A percentile compares a stretch with the other conserved stretches of the same genome.
These are phyloP conservation scores for Aleurites moluccanus DNA, from an alignment of 441 rosid species.

Conservation along the genomic window DNA sequence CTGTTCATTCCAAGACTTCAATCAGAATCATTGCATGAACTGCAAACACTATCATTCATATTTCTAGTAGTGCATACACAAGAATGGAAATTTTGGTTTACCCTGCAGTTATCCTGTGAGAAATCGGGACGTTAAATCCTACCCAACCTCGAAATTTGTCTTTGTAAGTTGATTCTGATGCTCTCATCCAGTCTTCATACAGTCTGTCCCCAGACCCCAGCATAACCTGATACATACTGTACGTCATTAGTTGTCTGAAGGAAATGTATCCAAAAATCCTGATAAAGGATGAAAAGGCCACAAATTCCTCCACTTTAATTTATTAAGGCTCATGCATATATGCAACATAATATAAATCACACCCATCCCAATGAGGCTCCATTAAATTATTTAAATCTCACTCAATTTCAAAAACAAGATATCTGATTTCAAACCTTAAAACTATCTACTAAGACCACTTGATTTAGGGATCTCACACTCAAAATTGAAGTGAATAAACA, in stretches of 20 bases:
- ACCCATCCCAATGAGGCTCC: background rate
- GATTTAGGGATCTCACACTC: background rate
- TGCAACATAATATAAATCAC: background rate
- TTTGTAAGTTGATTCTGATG: conserved; percentile 55
- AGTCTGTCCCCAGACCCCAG: conserved; percentile 83
- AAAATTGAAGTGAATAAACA: background rate
- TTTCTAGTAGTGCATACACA: conserved; percentile 11
- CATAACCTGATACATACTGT: conserved; percentile 62
- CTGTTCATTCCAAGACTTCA: conserved; percentile 46
- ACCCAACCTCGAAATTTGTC: conserved; percentile 97
- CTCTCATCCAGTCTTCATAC: conserved; percentile 88
- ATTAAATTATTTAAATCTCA: background rate
- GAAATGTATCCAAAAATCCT: background rate
- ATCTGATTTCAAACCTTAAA: background rate
- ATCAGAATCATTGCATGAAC: conserved; percentile 15
- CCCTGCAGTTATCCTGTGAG: conserved; percentile 97
- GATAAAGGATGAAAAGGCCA: conserved; percentile 6
- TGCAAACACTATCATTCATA: conserved; percentile 9
- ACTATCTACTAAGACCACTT: background rate
- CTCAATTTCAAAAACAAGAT: background rate
- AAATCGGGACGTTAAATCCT: conserved; percentile 85
- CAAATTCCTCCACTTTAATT: background rate
- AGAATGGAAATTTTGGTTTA: conserved; percentile 31
- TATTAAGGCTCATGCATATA: background rate
- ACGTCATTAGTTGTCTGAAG: conserved; percentile 21